Percentiles rank a stretch among this genome's conserved stretches.
Conservation (phyloP, 306 rosid species). For the Vachellia collinsii region DNA sequence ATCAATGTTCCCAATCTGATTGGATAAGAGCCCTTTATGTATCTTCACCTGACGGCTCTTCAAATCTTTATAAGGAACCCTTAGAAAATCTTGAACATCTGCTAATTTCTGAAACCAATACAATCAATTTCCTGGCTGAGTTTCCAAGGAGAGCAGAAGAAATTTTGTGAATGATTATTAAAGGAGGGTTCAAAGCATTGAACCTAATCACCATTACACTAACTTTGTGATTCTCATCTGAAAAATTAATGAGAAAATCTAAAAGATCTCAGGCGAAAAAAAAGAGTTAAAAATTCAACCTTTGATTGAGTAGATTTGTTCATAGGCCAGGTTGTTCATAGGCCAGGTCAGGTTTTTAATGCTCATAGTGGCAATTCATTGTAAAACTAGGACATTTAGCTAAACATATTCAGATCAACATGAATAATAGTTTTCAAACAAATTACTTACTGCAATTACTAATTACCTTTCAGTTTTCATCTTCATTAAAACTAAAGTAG, state of each 20-base stretch:
- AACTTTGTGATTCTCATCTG: not conserved
- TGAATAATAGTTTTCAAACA: too few species aligned
- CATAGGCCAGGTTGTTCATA: too few species aligned
- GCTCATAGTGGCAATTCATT: too few species aligned
- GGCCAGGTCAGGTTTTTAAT: too few species aligned
- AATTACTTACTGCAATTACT: too few species aligned
- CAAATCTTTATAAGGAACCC: slow-evolving; percentile 70
- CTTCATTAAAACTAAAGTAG: not conserved
- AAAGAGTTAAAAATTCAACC: too few species aligned
- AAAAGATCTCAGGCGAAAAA: too few species aligned
- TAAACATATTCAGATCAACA: too few species aligned
- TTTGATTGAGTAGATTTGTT: too few species aligned
- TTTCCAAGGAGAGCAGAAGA: not conserved
- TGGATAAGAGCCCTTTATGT: slow-evolving; percentile 73
- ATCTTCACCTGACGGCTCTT: slow-evolving; percentile 95
- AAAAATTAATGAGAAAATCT: not conserved
- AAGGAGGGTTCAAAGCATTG: not conserved
- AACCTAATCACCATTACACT: not conserved
- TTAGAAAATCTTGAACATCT: slow-evolving; percentile 84
- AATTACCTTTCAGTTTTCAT: not conserved
- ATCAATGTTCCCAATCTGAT: slow-evolving; percentile 71
- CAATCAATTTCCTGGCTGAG: not conserved
- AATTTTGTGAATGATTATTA: not conserved
- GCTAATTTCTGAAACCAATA: slow-evolving; percentile 65
- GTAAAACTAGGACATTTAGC: too few species aligned